phyloP scores from a whole-genome alignment of 2,329 filamentous ascomycete genomes.

The Dothideomycetes sp. region DNA sequence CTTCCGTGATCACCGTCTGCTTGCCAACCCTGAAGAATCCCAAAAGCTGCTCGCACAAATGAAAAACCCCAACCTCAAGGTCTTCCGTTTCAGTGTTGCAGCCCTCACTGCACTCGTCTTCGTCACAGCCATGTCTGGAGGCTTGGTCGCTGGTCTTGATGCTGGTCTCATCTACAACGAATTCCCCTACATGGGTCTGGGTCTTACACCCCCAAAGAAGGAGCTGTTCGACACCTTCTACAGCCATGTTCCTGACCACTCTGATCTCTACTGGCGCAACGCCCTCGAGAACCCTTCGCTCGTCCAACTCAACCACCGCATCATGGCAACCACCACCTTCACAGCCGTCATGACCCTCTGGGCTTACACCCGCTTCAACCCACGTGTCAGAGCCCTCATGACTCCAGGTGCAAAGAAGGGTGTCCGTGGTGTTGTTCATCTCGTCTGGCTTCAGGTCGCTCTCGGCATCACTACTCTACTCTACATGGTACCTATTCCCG shows the following conservation, averaged over 20 bases:
- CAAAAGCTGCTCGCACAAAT: slow-evolving; percentile 49
- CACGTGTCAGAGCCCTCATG: slow-evolving; percentile 50
- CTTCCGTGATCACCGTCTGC: slow-evolving; percentile 64
- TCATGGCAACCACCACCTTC: slow-evolving; percentile 84
- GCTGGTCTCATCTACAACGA: slow-evolving; percentile 98
- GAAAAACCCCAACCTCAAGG: slow-evolving; percentile 55
- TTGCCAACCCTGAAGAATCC: slow-evolving; percentile 57
- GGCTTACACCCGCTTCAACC: slow-evolving; percentile 65
- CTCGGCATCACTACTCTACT: slow-evolving; percentile 86
- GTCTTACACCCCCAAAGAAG: slow-evolving; percentile 66
- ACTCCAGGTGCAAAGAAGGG: slow-evolving; percentile 58
- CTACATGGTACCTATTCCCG: slow-evolving; percentile 81
- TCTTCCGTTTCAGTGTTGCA: slow-evolving; percentile 65
- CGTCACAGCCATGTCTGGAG: slow-evolving; percentile 84
- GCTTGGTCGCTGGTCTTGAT: slow-evolving; percentile 86
- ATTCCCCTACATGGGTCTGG: slow-evolving; percentile 88
- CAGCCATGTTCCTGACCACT: slow-evolving; percentile 64
- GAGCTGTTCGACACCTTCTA: slow-evolving; percentile 86
- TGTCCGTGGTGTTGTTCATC: slow-evolving; percentile 69
- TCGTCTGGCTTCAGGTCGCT: slow-evolving; percentile 70
- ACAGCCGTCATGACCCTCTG: slow-evolving; percentile 69
- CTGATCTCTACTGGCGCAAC: slow-evolving; percentile 93
- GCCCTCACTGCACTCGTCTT: slow-evolving; percentile 71
- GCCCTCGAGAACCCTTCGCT: slow-evolving; percentile 93
- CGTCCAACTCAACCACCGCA: slow-evolving; percentile 91